phyloP scores from a whole-genome alignment of 352 stramenopile genomes.

The Blastocystis sp. region DNA sequence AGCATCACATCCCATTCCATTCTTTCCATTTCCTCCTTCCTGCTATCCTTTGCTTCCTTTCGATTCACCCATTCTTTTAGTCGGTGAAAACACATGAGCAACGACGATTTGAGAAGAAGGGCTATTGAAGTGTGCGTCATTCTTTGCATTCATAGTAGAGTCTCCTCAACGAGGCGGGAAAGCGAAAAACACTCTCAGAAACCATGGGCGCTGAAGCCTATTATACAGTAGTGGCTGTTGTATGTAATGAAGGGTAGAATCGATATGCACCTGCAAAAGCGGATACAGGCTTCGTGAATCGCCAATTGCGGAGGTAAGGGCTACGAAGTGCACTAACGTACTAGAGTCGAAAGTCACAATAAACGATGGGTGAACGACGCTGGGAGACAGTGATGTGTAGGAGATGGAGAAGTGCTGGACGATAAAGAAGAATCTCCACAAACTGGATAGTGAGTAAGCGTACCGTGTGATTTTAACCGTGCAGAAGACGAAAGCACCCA shows the following conservation, averaged over 20 bases:
- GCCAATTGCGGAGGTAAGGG: conserved; percentile 19
- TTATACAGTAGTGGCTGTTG: not conserved
- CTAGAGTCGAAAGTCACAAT: conserved; percentile 47
- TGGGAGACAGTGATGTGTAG: not conserved
- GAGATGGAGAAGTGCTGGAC: conserved; percentile 66
- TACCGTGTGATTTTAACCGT: not conserved
- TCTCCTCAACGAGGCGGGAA: conserved; percentile 36
- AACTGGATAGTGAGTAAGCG: conserved; percentile 37
- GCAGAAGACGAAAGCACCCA: conserved; percentile 30
- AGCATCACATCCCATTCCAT: too few relatives aligned
- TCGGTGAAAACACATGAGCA: not conserved
- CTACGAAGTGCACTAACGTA: not conserved
- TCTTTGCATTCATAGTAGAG: not conserved
- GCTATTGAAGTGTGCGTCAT: conserved; percentile 16
- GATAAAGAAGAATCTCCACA: conserved; percentile 52
- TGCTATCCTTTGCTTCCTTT: too few relatives aligned
- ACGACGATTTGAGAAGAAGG: conserved; percentile 27
- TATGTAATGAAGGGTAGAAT: not conserved
- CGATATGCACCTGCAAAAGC: conserved; percentile 53
- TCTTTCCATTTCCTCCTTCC: too few relatives aligned
- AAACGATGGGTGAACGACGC: conserved; percentile 33
- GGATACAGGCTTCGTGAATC: conserved; percentile 39
- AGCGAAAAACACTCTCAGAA: conserved; percentile 24
- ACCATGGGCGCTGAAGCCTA: conserved; percentile 33
- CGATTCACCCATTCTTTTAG: too few relatives aligned